phyloP scores from a whole-genome alignment of 2,329 filamentous ascomycete species.

The Tolypocladium capitatum region DNA sequence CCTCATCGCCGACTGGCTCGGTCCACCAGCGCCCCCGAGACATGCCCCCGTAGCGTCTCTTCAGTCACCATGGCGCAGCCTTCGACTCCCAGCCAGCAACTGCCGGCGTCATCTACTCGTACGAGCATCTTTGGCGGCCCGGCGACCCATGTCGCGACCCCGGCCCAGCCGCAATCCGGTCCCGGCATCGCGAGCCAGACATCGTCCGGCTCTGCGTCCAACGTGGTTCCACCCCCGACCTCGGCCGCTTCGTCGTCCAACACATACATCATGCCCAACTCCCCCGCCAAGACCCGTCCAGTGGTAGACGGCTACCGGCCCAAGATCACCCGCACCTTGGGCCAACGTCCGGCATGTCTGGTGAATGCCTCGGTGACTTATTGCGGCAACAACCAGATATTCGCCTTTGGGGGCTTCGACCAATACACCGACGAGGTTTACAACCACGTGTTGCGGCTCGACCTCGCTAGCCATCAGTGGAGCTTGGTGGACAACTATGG shows the following conservation, averaged over 20 bases:
- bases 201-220: constrained; percentile 13
- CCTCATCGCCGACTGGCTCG: not conserved
- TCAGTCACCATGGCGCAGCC: constrained; percentile 28
- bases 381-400: constrained; percentile 93
- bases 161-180: constrained; percentile 13
- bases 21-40: not conserved
- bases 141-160: constrained; percentile 12
- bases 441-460: constrained; percentile 86
- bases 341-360: constrained; percentile 78
- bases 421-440: constrained; percentile 99
- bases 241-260: constrained; percentile 35
- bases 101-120: constrained; percentile 17
- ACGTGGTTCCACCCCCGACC: constrained; percentile 9
- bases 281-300: constrained; percentile 54
- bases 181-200: constrained; percentile 10
- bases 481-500: constrained; percentile 96
- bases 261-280: constrained; percentile 86
- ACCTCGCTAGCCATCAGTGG: constrained; percentile 83
- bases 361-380: constrained; percentile 99
- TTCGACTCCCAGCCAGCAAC: constrained; percentile 30
- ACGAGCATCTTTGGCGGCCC: constrained; percentile 31
- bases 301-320: constrained; percentile 68
- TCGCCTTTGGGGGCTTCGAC: constrained; percentile 95
- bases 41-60: not conserved
- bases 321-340: constrained; percentile 64